A percentile compares a stretch with the other conserved stretches of the same genome.
Evolutionary conservation across 23 red algal species (phyloP).

Genomic region (Chondrus crispus): DNA sequence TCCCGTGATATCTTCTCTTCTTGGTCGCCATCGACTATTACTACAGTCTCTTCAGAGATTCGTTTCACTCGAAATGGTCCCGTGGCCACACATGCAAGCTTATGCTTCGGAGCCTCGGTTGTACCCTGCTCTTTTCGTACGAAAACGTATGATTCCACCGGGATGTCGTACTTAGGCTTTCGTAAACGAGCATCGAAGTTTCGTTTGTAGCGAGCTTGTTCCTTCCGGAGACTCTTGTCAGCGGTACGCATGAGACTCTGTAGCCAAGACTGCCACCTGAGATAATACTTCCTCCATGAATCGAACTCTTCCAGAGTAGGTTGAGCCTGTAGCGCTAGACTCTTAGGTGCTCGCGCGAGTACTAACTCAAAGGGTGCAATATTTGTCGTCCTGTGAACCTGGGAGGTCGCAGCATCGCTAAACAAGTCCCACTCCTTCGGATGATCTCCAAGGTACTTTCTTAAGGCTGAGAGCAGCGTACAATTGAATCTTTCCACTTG

Average conservation of each 20-base stretch:
- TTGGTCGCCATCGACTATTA: background rate
- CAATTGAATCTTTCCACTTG: conserved; percentile 32
- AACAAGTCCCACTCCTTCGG: background rate
- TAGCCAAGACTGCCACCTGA: background rate
- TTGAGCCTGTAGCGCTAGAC: background rate
- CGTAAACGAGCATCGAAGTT: background rate
- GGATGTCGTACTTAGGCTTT: background rate
- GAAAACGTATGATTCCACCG: no score
- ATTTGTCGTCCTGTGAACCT: background rate
- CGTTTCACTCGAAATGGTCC: background rate
- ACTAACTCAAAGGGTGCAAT: conserved; percentile 17
- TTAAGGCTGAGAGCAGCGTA: background rate
- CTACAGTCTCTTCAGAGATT: background rate
- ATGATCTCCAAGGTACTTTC: background rate
- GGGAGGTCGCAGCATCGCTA: background rate
- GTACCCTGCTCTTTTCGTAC: no score
- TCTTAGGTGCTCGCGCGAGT: background rate
- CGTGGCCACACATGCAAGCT: background rate
- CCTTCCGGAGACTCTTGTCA: background rate
- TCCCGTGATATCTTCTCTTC: background rate
- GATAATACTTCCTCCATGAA: background rate
- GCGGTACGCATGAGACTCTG: background rate
- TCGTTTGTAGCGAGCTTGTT: background rate
- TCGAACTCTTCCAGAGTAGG: background rate
- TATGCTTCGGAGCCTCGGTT: no score